Percentiles rank a stretch among this genome's conserved stretches.
Conservation (phyloP, 805 yeast genomes). For the Yamadazyma olivae region DNA sequence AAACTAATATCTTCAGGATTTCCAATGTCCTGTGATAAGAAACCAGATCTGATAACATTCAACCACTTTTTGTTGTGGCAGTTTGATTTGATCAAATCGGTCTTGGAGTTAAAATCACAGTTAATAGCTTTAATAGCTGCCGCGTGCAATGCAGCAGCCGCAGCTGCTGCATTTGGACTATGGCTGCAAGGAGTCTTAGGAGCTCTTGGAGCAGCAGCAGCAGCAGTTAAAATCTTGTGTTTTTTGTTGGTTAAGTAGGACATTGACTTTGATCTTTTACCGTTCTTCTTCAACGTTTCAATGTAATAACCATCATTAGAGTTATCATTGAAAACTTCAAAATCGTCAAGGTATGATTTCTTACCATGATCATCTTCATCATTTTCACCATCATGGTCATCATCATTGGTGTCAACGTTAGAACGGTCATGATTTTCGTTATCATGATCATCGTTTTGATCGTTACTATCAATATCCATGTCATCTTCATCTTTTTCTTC, state of each 20-base stretch:
- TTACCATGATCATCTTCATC: conserved; percentile 9
- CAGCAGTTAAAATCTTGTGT: conserved; percentile 58
- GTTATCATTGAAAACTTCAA: conserved; percentile 44
- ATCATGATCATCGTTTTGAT: conserved; percentile 5
- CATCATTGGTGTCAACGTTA: not conserved
- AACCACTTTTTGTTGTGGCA: conserved; percentile 58
- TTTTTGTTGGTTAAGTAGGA: conserved; percentile 55
- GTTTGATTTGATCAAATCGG: conserved; percentile 10
- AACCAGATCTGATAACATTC: conserved; percentile 71
- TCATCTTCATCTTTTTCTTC: conserved; percentile 3
- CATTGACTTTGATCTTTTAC: conserved; percentile 65
- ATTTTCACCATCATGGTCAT: conserved; percentile 3
- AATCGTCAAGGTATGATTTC: conserved; percentile 41
- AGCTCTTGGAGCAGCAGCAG: conserved; percentile 80
- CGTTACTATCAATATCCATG: conserved; percentile 1
- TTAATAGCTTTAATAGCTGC: conserved; percentile 54
- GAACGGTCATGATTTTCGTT: conserved; percentile 2
- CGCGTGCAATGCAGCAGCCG: conserved; percentile 71
- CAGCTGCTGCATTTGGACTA: conserved; percentile 65
- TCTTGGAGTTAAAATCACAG: conserved; percentile 26
- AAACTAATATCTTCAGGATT: conserved; percentile 76
- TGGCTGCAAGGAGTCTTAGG: conserved; percentile 59
- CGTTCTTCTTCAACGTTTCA: conserved; percentile 42
- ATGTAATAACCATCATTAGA: conserved; percentile 31
- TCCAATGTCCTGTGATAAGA: conserved; percentile 71